Evolutionary conservation across 345 rosid species (phyloP), one percentile per base, ranked within the genome.

Genomic region (Leavenworthia alabamica): DNA sequence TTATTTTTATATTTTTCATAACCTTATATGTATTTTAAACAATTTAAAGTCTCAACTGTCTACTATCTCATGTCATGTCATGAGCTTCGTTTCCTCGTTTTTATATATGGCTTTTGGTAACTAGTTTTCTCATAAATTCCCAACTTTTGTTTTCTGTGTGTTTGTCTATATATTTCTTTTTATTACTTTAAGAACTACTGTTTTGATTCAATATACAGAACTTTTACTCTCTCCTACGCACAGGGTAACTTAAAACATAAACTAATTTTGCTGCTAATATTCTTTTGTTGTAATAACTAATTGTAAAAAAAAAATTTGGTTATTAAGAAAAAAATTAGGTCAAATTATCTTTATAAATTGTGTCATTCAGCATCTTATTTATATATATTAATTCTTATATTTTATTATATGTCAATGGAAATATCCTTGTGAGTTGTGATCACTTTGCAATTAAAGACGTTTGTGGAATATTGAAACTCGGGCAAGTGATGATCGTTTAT

Each of bases 91-190:
- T 50, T 68, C 65, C 60, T 50, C 66, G 55, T 24, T 59, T 51
- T 31, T 49, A 49, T 15, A 29, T 49, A 13, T n/a, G 27, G 12
- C 36, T 50, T 68, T 63, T 60, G 54, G 60, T 46, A n/a, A n/a
- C n/a, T 33, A 60, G 15, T 17, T 68, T 68, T 60, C 24, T 60
- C 54, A 51, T 68, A 50, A 60, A 59, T 40, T 41, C 20, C 45
- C 31, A 59, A 50, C 54, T 26, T 54, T 46, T 36, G 28, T 56
- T 55, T 45, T 9, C 13, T 40, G 7, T 20, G 53, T 29, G 5
- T 33, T 31, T 32, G 44, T 47, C 31, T 35, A 16, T 33, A 14
- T 32, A 6, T 16, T 35, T 39, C 19, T 1, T 12, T 24, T 23
- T 40, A 19, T 35, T 35, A 12, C 40, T 35, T 33, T 4, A 4